Conservation (phyloP, 306 rosid species). For the Rosa multiflora region DNA sequence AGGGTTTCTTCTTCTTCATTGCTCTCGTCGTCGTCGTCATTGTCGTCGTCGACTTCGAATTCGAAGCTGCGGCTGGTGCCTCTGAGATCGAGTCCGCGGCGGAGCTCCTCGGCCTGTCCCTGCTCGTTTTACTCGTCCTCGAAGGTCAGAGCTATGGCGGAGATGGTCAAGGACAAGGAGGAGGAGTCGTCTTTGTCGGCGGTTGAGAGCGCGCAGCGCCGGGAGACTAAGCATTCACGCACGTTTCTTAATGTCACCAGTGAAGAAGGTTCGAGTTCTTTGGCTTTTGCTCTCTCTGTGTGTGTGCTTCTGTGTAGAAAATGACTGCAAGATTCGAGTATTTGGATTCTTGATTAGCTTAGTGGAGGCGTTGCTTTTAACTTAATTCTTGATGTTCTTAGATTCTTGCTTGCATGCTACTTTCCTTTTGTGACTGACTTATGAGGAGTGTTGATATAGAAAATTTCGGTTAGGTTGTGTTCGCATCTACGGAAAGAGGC, state of each 20-base stretch:
- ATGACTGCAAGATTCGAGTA: neutral
- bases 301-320: neutral
- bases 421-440: neutral
- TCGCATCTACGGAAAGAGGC: neutral
- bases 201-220: constrained; percentile 17
- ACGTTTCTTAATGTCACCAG: constrained; percentile 40
- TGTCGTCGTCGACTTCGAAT: neutral
- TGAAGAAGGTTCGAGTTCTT: constrained; percentile 36
- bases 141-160: constrained; percentile 42
- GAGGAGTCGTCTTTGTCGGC: constrained; percentile 10
- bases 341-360: neutral
- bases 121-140: constrained; percentile 29
- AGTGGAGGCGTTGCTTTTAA: neutral
- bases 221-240: constrained; percentile 37
- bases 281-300: neutral
- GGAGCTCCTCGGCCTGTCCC: constrained; percentile 24
- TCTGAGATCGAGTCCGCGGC: constrained; percentile 20
- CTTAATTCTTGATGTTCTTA: neutral
- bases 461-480: neutral
- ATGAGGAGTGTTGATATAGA: neutral
- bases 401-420: neutral
- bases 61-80: constrained; percentile 30
- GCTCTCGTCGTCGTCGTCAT: constrained; percentile 13
- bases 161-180: constrained; percentile 38
- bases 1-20: constrained; percentile 33